These are phyloP conservation scores for Eustoma russellianum DNA, from an alignment of 257 asterid genomes.

Conservation along the genomic window DNA sequence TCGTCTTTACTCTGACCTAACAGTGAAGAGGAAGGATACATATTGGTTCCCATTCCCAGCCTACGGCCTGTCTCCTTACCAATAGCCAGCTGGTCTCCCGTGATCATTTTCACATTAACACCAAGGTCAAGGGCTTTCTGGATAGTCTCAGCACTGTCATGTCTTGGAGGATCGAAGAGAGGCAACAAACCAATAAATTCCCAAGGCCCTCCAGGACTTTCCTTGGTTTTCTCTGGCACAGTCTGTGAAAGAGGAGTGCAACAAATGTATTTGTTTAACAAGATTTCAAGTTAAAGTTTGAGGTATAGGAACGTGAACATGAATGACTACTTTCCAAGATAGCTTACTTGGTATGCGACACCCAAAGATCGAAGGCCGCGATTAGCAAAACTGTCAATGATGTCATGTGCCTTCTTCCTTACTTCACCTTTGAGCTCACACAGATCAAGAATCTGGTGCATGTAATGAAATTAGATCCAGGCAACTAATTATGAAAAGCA, in stretches of 20 bases:
- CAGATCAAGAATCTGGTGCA: conserved; percentile 61
- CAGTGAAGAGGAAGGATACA: conserved; percentile 93
- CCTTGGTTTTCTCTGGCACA: conserved; percentile 57
- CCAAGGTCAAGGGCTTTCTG: conserved; percentile 83
- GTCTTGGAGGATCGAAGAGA: conserved; percentile 90
- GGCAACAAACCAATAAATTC: conserved; percentile 79
- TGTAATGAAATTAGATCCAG: neutral
- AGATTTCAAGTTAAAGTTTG: neutral
- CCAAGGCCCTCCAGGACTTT: conserved; percentile 63
- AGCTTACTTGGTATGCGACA: conserved; percentile 56
- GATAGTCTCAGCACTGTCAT: conserved; percentile 87
- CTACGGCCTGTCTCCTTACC: conserved; percentile 90
- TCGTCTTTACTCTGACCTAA: conserved; percentile 71
- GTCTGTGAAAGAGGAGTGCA: conserved; percentile 23
- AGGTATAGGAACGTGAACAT: neutral
- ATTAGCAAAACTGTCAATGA: conserved; percentile 65
- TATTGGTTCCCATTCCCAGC: conserved; percentile 92
- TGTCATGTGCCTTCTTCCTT: conserved; percentile 44
- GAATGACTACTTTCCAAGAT: neutral
- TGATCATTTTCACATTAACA: conserved; percentile 86
- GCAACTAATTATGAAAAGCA: neutral
- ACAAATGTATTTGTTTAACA: neutral
- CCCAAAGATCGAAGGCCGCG: conserved; percentile 91
- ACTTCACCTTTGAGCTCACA: conserved; percentile 51
- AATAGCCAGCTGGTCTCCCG: conserved; percentile 88